A percentile compares a stretch with the other conserved stretches of the same genome.
These are phyloP conservation scores for Fusarium sacchari DNA, from an alignment of 2,329 filamentous ascomycete species.

Conservation along the genomic window DNA sequence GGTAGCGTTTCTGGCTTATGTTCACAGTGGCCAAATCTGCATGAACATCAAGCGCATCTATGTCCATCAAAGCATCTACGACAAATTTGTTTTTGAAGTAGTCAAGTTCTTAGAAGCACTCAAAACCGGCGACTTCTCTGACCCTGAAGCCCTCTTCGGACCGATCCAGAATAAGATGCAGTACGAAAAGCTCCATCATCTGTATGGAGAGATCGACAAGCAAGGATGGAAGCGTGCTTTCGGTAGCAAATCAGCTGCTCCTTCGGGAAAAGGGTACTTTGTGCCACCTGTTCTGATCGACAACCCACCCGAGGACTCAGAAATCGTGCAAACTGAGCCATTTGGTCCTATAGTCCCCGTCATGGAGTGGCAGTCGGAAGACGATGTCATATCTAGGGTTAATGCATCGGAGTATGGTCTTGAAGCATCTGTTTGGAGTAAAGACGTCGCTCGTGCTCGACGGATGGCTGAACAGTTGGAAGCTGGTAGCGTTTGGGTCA, in stretches of 20 bases:
- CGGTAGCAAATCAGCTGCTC: conserved; percentile 31
- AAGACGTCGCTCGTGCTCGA: conserved; percentile 60
- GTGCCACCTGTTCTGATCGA: conserved; percentile 69
- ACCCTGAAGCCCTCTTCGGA: conserved; percentile 57
- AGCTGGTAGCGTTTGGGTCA: conserved; percentile 70
- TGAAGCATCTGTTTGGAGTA: conserved; percentile 67
- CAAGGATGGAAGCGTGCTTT: conserved; percentile 53
- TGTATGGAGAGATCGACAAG: conserved; percentile 59
- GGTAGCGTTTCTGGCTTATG: background rate
- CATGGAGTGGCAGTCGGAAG: conserved; percentile 68
- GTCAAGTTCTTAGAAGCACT: conserved; percentile 27
- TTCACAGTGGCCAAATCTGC: background rate
- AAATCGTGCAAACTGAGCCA: conserved; percentile 65
- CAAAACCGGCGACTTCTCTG: conserved; percentile 56
- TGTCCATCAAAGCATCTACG: background rate
- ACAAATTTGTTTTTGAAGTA: background rate
- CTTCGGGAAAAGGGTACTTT: conserved; percentile 60
- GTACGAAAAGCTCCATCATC: conserved; percentile 53
- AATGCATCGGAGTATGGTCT: conserved; percentile 64
- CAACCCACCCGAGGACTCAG: conserved; percentile 66
- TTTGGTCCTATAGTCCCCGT: conserved; percentile 70
- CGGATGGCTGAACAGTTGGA: conserved; percentile 64
- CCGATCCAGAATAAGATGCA: conserved; percentile 71
- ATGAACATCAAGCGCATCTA: conserved; percentile 8
- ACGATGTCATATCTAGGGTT: conserved; percentile 64